Base-by-base conservation (phyloP, 108 stramenopile species). In the Cyclotella kingstonii region DNA sequence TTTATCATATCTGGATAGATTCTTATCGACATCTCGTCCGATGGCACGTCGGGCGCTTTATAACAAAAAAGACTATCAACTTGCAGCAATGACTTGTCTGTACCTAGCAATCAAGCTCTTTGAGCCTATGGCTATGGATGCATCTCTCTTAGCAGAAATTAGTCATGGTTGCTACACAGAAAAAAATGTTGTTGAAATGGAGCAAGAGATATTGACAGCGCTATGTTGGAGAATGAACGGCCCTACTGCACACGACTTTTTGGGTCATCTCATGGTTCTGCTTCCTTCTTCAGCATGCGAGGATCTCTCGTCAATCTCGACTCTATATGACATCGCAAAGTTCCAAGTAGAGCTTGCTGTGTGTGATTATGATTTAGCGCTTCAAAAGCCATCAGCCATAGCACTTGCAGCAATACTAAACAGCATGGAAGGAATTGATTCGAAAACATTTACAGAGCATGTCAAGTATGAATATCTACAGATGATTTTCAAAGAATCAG, bases 51-150 rank as follows among this genome's bases (percentile, higher is more conserved):
- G 23, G 63, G 78, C 41, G 60, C 80, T 8, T 36, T 44, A 17
- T 59, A 73, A 63, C 79, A 79, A 79, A 27, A 87, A 85, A 60
- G 74, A 84, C 14, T 91, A 83, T 44, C 90, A 91, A 52, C 67
- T 91, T 12, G 85, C 85, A 19, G 84, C 87, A 53, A 88, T 91
- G 85, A 88, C 87, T 54, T 68, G n/a, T 31, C 60, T 91, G 12
- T 91, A 85, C 62, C 64, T 88, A 21, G 83, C 90, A 34, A 86
- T 91, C 55, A 91, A 91, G 50, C n/a, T 91, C 7, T 79, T 84
- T 45, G 90, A 91, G 60, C 90, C 87, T 11, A 31, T 75, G 29
- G 85, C 71, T 4, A 54, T 86, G 39, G 68, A 81, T 51, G 66
- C 84, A 6, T 43, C 67, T 3, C 28, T 90, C 5, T 61, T 89